Conservation (phyloP, 768 basidiomycete genomes). For the Boletales sp. region DNA sequence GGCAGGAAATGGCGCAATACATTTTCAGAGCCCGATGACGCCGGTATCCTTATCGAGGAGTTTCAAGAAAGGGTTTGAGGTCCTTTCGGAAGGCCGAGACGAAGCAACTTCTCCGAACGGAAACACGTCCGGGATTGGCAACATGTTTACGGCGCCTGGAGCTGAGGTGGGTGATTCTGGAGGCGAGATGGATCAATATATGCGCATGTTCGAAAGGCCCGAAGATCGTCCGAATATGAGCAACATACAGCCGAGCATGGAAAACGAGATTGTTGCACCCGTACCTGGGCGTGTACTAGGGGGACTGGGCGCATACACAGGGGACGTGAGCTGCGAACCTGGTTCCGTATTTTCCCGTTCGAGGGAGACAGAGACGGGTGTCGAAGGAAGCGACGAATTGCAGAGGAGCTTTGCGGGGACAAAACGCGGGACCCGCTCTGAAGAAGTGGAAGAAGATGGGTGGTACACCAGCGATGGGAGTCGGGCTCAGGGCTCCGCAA, state of each 20-base stretch:
- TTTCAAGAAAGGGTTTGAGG: constrained; percentile 7
- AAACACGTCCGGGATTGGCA: background rate
- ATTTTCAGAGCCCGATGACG: constrained; percentile 18
- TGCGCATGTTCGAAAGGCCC: constrained; percentile 15
- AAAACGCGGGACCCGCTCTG: constrained; percentile 14
- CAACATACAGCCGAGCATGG: background rate
- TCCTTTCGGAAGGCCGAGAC: constrained; percentile 3
- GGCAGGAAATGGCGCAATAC: background rate
- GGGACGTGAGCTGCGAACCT: background rate
- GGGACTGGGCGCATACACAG: background rate
- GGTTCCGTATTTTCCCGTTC: constrained; percentile 6
- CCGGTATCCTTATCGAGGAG: constrained; percentile 15
- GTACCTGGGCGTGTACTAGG: constrained; percentile 15
- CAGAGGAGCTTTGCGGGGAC: constrained; percentile 1
- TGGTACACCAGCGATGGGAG: constrained; percentile 2
- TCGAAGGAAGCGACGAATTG: constrained; percentile 2
- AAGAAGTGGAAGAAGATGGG: constrained; percentile 10
- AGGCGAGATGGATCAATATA: constrained; percentile 19
- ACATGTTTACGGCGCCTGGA: constrained; percentile 2
- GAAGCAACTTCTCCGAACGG: constrained; percentile 1
- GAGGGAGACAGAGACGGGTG: constrained; percentile 5
- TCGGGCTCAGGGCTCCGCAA: constrained; percentile 8
- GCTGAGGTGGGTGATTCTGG: constrained; percentile 4
- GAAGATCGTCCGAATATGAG: background rate
- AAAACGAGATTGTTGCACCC: constrained; percentile 15